Conservation (phyloP, 768 basidiomycete species). For the Boletus rufocinnamomeus region DNA sequence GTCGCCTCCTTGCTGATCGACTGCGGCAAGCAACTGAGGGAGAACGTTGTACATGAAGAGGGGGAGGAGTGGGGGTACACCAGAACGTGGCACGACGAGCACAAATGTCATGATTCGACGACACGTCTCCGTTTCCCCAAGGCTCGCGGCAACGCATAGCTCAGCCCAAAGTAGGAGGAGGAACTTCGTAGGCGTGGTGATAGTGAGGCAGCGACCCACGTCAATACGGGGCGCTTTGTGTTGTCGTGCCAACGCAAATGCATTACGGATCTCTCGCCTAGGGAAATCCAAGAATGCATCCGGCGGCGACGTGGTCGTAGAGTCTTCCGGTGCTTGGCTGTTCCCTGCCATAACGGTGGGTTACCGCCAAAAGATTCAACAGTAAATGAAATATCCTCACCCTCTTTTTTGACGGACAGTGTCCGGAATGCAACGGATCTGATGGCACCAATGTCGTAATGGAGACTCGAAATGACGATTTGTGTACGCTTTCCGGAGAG, state of each 20-base stretch:
- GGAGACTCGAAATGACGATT: slow-evolving; percentile 31
- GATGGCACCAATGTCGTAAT: slow-evolving; percentile 42
- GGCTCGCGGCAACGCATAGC: slow-evolving; percentile 50
- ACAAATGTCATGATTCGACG: slow-evolving; percentile 68
- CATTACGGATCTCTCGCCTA: slow-evolving; percentile 55
- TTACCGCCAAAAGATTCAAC: slow-evolving; percentile 2
- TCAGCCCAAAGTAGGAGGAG: slow-evolving; percentile 71
- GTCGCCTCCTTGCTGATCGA: slow-evolving; percentile 57
- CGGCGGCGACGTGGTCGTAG: slow-evolving; percentile 27
- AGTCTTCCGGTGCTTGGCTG: slow-evolving; percentile 19
- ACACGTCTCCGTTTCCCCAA: slow-evolving; percentile 62
- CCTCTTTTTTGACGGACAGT: slow-evolving; percentile 39
- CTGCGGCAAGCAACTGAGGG: slow-evolving; percentile 54
- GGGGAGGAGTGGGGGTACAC: slow-evolving; percentile 65
- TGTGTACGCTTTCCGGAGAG: slow-evolving; percentile 43
- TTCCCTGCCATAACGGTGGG: slow-evolving; percentile 14
- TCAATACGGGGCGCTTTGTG: slow-evolving; percentile 68
- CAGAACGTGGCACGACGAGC: slow-evolving; percentile 60
- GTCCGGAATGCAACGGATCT: slow-evolving; percentile 42
- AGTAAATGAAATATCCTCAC: slow-evolving; percentile 30
- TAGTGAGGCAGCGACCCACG: slow-evolving; percentile 63
- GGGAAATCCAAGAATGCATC: slow-evolving; percentile 55
- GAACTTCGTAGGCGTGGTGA: slow-evolving; percentile 60
- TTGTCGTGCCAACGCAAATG: slow-evolving; percentile 56
- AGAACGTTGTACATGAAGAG: slow-evolving; percentile 71